A percentile compares a stretch with the other conserved stretches of the same genome.
Evolutionary conservation across 1,284 basidiomycete species (phyloP).

Genomic region (Cryptococcus wingfieldii): DNA sequence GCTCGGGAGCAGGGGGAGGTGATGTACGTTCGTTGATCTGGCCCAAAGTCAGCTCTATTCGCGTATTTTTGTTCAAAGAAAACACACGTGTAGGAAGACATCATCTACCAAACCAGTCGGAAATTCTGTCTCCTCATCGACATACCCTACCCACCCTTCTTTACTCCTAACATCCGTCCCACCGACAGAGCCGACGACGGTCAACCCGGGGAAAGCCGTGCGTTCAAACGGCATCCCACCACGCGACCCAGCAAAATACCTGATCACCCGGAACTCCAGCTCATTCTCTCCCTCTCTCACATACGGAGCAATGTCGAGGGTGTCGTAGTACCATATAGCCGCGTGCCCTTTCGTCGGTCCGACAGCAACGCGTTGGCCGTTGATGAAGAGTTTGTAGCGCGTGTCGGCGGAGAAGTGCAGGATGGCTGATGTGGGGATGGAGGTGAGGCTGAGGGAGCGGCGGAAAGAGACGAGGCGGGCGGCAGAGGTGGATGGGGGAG

Average conservation of each 20-base stretch:
- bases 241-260: slow-evolving; percentile 21
- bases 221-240: slow-evolving; percentile 27
- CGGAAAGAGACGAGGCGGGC: slow-evolving; percentile 22
- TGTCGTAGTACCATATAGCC: slow-evolving; percentile 26
- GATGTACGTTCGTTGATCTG: slow-evolving; percentile 26
- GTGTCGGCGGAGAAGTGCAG: slow-evolving; percentile 30
- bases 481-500: slow-evolving; percentile 6
- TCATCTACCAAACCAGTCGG: slow-evolving; percentile 24
- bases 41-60: not conserved
- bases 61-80: too few relatives aligned
- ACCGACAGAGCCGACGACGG: slow-evolving; percentile 14
- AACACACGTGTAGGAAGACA: slow-evolving; percentile 29
- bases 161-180: slow-evolving; percentile 11
- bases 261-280: slow-evolving; percentile 19
- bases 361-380: slow-evolving; percentile 21
- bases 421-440: slow-evolving; percentile 1
- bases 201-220: slow-evolving; percentile 22
- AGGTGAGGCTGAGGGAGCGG: slow-evolving; percentile 7
- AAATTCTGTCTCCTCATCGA: slow-evolving; percentile 16
- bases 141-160: slow-evolving; percentile 13
- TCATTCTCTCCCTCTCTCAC: slow-evolving; percentile 17
- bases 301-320: slow-evolving; percentile 21
- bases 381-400: slow-evolving; percentile 31
- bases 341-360: slow-evolving; percentile 20
- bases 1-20: not conserved